Conservation (phyloP, 352 stramenopile genomes). For the Globisporangium cystogenes region DNA sequence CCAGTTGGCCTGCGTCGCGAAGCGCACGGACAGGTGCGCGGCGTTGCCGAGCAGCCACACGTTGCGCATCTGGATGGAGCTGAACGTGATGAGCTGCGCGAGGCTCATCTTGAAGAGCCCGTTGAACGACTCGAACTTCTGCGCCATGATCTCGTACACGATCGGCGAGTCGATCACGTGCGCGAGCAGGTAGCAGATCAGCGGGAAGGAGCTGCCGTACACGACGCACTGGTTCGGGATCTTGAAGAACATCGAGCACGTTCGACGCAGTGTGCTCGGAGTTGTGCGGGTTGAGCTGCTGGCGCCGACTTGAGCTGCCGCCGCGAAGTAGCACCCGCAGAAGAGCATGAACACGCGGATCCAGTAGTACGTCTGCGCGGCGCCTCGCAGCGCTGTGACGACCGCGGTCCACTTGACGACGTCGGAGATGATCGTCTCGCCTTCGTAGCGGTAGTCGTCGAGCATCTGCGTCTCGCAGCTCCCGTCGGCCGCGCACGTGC, state of each 20-base stretch:
- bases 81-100: constrained; percentile 5
- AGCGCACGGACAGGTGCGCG: constrained; percentile 3
- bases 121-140: constrained; percentile 10
- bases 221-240: constrained; percentile 16
- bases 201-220: constrained; percentile 18
- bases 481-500: neutral
- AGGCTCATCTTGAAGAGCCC: constrained; percentile 9
- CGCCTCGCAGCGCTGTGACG: neutral
- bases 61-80: constrained; percentile 19
- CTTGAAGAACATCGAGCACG: constrained; percentile 9
- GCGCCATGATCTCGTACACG: constrained; percentile 9
- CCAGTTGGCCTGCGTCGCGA: constrained; percentile 1
- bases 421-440: constrained; percentile 9
- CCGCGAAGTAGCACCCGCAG: constrained; percentile 3
- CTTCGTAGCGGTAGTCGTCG: constrained; percentile 13
- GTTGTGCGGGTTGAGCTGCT: too few species aligned
- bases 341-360: constrained; percentile 4
- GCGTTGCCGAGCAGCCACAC: constrained; percentile 13
- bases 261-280: neutral
- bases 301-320: neutral
- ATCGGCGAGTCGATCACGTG: constrained; percentile 18
- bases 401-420: constrained; percentile 5
- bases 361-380: constrained; percentile 10
- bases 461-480: neutral
- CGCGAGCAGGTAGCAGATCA: constrained; percentile 15